Evolutionary conservation across 1,284 basidiomycete genomes (phyloP).

Genomic region (Coniophora puteana): DNA sequence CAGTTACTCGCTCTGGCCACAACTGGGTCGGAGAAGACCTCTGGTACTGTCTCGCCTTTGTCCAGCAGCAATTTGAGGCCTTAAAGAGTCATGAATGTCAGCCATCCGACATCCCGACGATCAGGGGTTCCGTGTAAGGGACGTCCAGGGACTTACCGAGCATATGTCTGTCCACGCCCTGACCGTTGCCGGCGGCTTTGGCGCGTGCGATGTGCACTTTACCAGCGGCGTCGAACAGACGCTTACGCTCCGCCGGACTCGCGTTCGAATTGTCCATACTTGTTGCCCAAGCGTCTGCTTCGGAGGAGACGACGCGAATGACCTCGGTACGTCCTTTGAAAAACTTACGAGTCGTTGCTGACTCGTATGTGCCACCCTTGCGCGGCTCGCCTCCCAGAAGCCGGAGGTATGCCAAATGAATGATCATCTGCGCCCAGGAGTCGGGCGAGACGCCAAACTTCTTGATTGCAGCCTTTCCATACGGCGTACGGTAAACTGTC

Average conservation of each 20-base stretch:
- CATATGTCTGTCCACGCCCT: constrained; percentile 83
- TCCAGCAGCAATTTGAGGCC: constrained; percentile 66
- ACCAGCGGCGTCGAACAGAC: constrained; percentile 62
- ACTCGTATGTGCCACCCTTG: constrained; percentile 77
- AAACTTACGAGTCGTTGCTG: constrained; percentile 82
- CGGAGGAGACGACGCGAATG: constrained; percentile 73
- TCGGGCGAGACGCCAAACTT: constrained; percentile 82
- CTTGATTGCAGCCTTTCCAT: constrained; percentile 90
- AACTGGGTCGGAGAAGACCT: constrained; percentile 71
- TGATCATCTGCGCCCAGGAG: constrained; percentile 89
- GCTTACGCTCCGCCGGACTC: constrained; percentile 43
- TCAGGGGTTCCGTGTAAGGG: constrained; percentile 3
- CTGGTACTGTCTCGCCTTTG: constrained; percentile 60
- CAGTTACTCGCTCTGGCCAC: constrained; percentile 64
- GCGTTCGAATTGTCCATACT: constrained; percentile 62
- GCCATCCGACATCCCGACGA: neutral
- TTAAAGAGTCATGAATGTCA: constrained; percentile 27
- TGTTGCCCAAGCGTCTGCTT: constrained; percentile 69
- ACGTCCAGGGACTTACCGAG: constrained; percentile 48
- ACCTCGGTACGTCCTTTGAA: constrained; percentile 87
- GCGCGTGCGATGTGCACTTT: constrained; percentile 72
- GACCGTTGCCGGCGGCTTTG: constrained; percentile 64
- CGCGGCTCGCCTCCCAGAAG: constrained; percentile 45
- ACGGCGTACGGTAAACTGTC: constrained; percentile 63
- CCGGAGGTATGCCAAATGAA: constrained; percentile 83